Percentiles rank a stretch among this genome's conserved stretches.
Conservation (phyloP, 768 basidiomycete genomes). For the Hortiboletus campestris region DNA sequence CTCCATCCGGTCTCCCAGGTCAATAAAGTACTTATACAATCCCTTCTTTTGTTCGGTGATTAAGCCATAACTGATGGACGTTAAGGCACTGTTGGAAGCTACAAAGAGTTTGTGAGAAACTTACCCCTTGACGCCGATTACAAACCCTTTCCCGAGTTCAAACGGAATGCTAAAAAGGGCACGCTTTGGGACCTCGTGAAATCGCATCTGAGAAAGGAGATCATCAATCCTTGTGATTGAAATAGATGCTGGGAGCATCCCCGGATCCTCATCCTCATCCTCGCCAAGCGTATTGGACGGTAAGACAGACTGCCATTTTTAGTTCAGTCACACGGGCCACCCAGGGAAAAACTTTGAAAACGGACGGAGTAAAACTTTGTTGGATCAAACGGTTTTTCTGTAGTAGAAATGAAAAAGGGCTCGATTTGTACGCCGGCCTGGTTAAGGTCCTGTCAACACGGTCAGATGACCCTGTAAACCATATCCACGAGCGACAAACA, state of each 20-base stretch:
- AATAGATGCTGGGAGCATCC: slow-evolving; percentile 62
- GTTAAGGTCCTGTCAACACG: slow-evolving; percentile 61
- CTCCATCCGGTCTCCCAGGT: slow-evolving; percentile 74
- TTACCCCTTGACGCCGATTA: slow-evolving; percentile 82
- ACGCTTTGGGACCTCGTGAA: slow-evolving; percentile 81
- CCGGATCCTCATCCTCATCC: slow-evolving; percentile 45
- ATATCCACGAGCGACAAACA: slow-evolving; percentile 38
- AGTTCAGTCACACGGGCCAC: slow-evolving; percentile 5
- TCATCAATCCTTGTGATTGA: slow-evolving; percentile 79
- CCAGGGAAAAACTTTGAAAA: not conserved
- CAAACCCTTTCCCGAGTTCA: slow-evolving; percentile 67
- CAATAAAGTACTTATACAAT: slow-evolving; percentile 77
- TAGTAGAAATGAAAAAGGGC: slow-evolving; percentile 83
- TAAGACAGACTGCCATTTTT: slow-evolving; percentile 53
- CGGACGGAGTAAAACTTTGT: slow-evolving; percentile 78
- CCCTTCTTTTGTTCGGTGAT: slow-evolving; percentile 89
- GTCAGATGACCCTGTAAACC: not conserved
- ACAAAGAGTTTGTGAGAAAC: slow-evolving; percentile 19
- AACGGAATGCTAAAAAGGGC: slow-evolving; percentile 81
- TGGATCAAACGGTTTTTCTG: slow-evolving; percentile 65
- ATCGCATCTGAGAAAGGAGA: slow-evolving; percentile 74
- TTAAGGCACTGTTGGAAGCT: slow-evolving; percentile 1
- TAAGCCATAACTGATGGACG: slow-evolving; percentile 67
- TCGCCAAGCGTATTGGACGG: slow-evolving; percentile 46
- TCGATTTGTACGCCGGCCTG: slow-evolving; percentile 79